Evolutionary conservation across 768 basidiomycete species (phyloP).

Genomic region (Leccinum ochraceum): DNA sequence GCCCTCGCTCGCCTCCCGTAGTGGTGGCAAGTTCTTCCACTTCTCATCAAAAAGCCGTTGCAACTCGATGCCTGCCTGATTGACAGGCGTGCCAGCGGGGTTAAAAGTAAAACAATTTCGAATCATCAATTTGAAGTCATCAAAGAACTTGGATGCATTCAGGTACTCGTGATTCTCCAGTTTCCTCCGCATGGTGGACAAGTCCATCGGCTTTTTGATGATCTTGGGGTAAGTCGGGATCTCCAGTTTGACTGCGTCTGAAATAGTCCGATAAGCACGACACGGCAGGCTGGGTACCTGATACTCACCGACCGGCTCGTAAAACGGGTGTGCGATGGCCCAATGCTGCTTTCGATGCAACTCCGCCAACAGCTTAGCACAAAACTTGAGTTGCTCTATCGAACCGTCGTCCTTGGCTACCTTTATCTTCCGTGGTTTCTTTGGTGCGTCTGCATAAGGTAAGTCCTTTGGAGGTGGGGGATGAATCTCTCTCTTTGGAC

Average conservation of each 20-base stretch:
- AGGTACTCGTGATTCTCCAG: constrained; percentile 76
- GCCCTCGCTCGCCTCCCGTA: constrained; percentile 54
- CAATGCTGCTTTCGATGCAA: constrained; percentile 79
- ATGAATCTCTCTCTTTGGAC: constrained; percentile 98
- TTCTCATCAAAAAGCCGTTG: constrained; percentile 90
- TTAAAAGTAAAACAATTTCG: constrained; percentile 94
- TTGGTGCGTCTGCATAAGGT: constrained; percentile 75
- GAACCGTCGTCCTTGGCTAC: constrained; percentile 63
- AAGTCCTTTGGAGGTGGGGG: constrained; percentile 93
- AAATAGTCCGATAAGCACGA: neutral
- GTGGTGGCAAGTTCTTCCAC: constrained; percentile 76
- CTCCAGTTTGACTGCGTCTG: constrained; percentile 77
- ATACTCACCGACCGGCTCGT: constrained; percentile 88
- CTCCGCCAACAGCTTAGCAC: constrained; percentile 71
- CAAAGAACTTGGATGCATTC: constrained; percentile 77
- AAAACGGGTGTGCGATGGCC: constrained; percentile 76
- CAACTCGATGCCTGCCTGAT: constrained; percentile 83
- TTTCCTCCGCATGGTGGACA: constrained; percentile 85
- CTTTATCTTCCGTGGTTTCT: constrained; percentile 66
- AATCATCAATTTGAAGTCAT: constrained; percentile 94
- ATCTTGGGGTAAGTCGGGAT: constrained; percentile 86
- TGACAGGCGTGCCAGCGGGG: constrained; percentile 82
- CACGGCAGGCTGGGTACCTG: neutral
- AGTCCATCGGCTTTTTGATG: constrained; percentile 95
- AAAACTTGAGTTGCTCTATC: constrained; percentile 83